Conservation (phyloP, 2,329 filamentous ascomycete genomes). For the Pseudopyrenochaeta lycopersici region DNA sequence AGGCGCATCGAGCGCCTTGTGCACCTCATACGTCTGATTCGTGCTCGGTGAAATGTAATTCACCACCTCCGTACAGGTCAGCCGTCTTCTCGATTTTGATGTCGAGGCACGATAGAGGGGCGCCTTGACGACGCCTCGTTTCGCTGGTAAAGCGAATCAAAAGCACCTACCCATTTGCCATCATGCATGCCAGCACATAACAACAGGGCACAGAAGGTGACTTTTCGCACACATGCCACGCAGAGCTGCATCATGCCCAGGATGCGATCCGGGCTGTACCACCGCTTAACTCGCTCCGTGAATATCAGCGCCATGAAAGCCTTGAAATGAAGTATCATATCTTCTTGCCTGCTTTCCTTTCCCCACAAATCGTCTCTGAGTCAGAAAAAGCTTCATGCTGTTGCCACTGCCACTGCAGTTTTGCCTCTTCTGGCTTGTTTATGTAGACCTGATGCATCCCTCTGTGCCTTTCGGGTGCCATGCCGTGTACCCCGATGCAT, state of each 20-base stretch:
- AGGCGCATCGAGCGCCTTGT: background rate
- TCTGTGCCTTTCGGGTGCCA: background rate
- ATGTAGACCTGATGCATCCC: background rate
- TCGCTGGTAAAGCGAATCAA: background rate
- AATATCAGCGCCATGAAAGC: background rate
- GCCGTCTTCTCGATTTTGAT: background rate
- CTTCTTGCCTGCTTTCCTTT: background rate
- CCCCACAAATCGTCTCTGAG: background rate
- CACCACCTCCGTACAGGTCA: background rate
- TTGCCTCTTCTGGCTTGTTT: background rate
- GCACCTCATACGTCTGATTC: background rate
- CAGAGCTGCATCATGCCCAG: background rate
- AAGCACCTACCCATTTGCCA: background rate
- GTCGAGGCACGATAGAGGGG: background rate
- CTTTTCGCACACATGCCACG: background rate
- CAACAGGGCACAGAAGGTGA: background rate
- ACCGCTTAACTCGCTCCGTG: background rate
- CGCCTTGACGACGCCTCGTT: background rate
- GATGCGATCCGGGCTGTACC: background rate
- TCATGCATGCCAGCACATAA: slow-evolving; percentile 3
- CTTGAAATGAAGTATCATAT: background rate
- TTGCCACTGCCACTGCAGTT: background rate
- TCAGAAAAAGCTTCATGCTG: background rate
- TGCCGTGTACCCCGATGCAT: background rate
- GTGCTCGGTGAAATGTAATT: background rate